Conservation (phyloP, 257 asterid genomes). For the Osmanthus fragrans region DNA sequence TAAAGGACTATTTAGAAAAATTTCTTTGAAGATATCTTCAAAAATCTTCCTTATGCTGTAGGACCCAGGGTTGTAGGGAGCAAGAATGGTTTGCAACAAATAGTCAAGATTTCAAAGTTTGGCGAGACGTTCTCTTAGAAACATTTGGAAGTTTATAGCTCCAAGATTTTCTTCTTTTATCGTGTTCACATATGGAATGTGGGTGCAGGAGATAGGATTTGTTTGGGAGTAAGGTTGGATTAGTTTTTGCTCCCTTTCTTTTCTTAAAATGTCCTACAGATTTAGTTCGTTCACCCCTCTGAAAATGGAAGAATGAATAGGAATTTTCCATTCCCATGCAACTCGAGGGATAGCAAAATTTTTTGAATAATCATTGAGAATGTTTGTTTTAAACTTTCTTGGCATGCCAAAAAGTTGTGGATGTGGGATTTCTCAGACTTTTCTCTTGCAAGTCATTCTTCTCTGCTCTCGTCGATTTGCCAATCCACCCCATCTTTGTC, state of each 20-base stretch:
- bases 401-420: neutral
- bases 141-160: neutral
- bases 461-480: neutral
- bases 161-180: neutral
- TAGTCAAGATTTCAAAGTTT: neutral
- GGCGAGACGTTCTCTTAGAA: neutral
- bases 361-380: neutral
- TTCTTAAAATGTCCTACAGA: neutral
- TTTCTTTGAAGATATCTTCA: neutral
- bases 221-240: neutral
- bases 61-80: neutral
- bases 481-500: neutral
- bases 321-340: too few relatives aligned
- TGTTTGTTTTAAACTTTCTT: neutral
- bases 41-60: neutral
- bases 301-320: neutral
- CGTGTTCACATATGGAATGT: neutral
- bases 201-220: neutral
- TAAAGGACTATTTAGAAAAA: neutral
- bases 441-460: neutral
- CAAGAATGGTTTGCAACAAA: neutral
- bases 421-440: too few relatives aligned
- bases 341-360: neutral
- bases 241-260: neutral
- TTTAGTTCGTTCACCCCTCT: neutral